These are phyloP conservation scores for Venturia aucupariae DNA, from an alignment of 2,329 filamentous ascomycete genomes.

Conservation along the genomic window DNA sequence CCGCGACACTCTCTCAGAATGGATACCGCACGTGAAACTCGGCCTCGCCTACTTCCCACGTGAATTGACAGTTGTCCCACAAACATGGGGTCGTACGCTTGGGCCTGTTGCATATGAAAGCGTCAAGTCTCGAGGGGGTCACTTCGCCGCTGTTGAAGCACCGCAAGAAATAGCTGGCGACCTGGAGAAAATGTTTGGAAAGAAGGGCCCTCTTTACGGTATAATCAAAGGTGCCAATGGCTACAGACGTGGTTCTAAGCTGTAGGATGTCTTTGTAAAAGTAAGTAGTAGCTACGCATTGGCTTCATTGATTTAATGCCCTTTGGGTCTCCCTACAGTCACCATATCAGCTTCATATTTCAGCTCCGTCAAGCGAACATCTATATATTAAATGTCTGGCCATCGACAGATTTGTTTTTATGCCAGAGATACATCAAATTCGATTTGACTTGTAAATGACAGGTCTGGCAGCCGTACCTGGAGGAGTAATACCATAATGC, in stretches of 20 bases:
- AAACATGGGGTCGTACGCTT: constrained; percentile 48
- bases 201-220: constrained; percentile 28
- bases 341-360: no score
- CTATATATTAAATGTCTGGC: no score
- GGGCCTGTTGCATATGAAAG: constrained; percentile 51
- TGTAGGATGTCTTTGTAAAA: neutral
- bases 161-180: constrained; percentile 46
- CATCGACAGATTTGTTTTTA: no score
- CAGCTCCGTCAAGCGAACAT: no score
- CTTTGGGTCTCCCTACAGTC: no score
- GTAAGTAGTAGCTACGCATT: neutral
- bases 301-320: no score
- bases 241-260: constrained; percentile 5
- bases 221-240: constrained; percentile 24
- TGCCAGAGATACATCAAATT: no score
- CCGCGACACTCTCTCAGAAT: constrained; percentile 26
- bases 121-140: constrained; percentile 43
- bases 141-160: constrained; percentile 53
- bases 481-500: no score
- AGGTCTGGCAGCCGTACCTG: no score
- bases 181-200: constrained; percentile 49
- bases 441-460: no score
- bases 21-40: constrained; percentile 40
- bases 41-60: constrained; percentile 48
- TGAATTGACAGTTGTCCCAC: constrained; percentile 47